Conservation (phyloP, 139 green algal genomes). For the Coccomyxa sp. region DNA sequence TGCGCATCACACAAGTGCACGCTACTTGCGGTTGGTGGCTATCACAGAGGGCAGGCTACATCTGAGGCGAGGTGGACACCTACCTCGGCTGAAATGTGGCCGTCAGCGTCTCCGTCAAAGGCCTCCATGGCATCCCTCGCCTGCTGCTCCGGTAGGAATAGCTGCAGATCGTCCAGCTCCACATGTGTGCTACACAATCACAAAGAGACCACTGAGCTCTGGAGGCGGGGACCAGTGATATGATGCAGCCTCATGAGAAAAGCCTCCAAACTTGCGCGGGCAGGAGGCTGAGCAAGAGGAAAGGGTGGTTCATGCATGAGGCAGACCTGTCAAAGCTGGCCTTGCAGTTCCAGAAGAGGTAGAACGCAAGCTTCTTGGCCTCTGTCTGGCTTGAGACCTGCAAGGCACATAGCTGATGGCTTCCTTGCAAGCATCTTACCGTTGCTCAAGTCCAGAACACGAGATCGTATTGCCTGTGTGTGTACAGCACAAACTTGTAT, state of each 20-base stretch:
- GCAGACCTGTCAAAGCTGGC: slow-evolving; percentile 25
- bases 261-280: not conserved
- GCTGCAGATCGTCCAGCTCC: slow-evolving; percentile 36
- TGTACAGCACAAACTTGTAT: no score
- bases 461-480: no score
- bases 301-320: not conserved
- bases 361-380: slow-evolving; percentile 60
- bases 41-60: no score
- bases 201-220: no score
- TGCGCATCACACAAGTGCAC: no score
- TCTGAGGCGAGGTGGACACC: not conserved
- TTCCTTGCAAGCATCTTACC: slow-evolving; percentile 13
- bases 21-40: no score
- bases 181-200: not conserved
- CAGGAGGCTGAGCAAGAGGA: not conserved
- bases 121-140: slow-evolving; percentile 36
- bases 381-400: slow-evolving; percentile 46
- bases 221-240: no score
- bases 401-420: no score
- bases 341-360: slow-evolving; percentile 62
- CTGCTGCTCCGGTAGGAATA: slow-evolving; percentile 31
- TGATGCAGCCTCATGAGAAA: no score
- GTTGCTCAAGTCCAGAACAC: no score
- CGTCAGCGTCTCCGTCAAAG: slow-evolving; percentile 49
- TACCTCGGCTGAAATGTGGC: slow-evolving; percentile 19